Evolutionary conservation across 208 protist genomes (phyloP).

Genomic region (Crithidia thermophila): DNA sequence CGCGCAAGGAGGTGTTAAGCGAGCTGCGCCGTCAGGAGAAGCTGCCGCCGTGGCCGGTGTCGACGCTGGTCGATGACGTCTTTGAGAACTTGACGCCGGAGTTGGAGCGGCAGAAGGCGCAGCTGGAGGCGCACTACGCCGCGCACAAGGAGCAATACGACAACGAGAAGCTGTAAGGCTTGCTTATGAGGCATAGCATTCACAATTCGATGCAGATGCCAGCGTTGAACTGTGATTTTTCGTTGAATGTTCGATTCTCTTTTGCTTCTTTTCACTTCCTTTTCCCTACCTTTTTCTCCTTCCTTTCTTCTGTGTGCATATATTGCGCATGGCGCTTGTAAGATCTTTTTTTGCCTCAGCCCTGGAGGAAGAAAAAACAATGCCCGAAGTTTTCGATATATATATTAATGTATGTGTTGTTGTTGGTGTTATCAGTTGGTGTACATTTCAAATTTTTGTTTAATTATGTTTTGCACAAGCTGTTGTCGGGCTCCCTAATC

Average conservation of each 20-base stretch:
- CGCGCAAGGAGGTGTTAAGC: constrained; percentile 49
- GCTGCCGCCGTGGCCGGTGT: constrained; percentile 63
- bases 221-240: too few relatives aligned
- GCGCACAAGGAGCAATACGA: constrained; percentile 55
- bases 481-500: too few relatives aligned
- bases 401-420: too few relatives aligned
- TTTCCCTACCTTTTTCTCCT: background rate
- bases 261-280: background rate
- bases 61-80: constrained; percentile 58
- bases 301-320: background rate
- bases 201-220: too few relatives aligned
- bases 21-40: constrained; percentile 77
- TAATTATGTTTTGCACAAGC: too few relatives aligned
- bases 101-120: constrained; percentile 45
- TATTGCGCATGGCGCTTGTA: too few relatives aligned
- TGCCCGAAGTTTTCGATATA: too few relatives aligned
- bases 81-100: constrained; percentile 60
- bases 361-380: too few relatives aligned
- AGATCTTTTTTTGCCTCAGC: too few relatives aligned
- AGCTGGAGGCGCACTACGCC: constrained; percentile 63
- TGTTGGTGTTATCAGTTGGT: too few relatives aligned
- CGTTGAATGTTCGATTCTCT: background rate
- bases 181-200: too few relatives aligned
- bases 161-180: constrained; percentile 41
- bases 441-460: too few relatives aligned